phyloP scores from a whole-genome alignment of 768 basidiomycete genomes.

The Lentinula raphanica region DNA sequence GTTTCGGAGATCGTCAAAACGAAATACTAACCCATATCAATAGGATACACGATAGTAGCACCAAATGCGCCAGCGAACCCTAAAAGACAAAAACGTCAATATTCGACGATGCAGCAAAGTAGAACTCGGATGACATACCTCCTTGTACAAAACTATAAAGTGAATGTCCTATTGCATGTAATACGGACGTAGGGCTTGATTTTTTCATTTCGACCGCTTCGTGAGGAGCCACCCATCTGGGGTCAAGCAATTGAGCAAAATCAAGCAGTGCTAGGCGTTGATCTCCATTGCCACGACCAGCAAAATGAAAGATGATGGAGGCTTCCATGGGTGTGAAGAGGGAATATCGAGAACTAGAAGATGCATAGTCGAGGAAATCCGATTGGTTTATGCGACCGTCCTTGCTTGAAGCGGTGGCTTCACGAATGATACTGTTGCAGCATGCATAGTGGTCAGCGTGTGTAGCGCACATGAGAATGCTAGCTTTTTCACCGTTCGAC shows the following conservation, averaged over 20 bases:
- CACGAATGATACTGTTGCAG: constrained; percentile 68
- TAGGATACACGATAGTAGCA: constrained; percentile 97
- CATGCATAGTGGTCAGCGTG: constrained; percentile 9
- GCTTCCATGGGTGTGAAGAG: constrained; percentile 98
- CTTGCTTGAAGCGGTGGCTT: constrained; percentile 84
- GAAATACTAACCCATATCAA: constrained; percentile 71
- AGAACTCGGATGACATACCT: constrained; percentile 35
- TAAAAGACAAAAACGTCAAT: constrained; percentile 27
- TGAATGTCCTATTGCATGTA: constrained; percentile 61
- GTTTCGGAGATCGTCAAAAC: not conserved
- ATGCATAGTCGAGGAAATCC: constrained; percentile 92
- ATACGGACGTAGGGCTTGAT: constrained; percentile 32
- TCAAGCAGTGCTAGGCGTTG: constrained; percentile 81
- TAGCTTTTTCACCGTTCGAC: constrained; percentile 62
- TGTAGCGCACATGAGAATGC: constrained; percentile 4
- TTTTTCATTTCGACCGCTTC: constrained; percentile 38
- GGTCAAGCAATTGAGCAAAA: constrained; percentile 90
- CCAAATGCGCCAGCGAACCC: constrained; percentile 91
- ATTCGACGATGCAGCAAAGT: not conserved
- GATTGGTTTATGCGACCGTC: constrained; percentile 94
- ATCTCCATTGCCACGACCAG: constrained; percentile 66
- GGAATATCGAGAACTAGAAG: constrained; percentile 84
- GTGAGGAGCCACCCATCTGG: constrained; percentile 76
- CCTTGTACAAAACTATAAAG: constrained; percentile 86
- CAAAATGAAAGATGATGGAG: constrained; percentile 98